phyloP scores from a whole-genome alignment of 1,139 yeast genomes.

The Yarrowia galli region DNA sequence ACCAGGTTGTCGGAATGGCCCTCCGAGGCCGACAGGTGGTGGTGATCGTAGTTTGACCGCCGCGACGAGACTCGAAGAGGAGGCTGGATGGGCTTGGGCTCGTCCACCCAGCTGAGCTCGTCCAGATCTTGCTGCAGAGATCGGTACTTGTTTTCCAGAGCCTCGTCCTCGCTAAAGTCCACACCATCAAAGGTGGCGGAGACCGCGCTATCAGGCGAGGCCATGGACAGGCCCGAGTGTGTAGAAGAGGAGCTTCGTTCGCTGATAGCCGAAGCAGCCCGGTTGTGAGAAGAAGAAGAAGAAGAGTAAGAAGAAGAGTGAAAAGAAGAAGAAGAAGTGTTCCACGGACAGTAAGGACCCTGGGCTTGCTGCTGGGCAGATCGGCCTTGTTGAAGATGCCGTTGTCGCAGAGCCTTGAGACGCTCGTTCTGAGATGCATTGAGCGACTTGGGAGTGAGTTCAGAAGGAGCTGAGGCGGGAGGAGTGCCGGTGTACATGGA shows the following conservation, averaged over 20 bases:
- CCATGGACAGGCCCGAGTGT: conserved; percentile 19
- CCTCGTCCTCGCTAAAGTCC: conserved; percentile 3
- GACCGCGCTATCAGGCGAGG: conserved; percentile 25
- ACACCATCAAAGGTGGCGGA: conserved; percentile 24
- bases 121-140: conserved; percentile 25
- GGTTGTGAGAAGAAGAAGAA: not conserved
- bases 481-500: not conserved
- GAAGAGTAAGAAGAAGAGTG: not conserved
- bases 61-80: not conserved
- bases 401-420: conserved; percentile 27
- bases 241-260: conserved; percentile 11
- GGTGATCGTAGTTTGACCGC: not conserved
- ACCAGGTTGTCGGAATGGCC: conserved; percentile 23
- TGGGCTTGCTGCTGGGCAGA: not conserved
- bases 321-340: not conserved
- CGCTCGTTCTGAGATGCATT: conserved; percentile 37
- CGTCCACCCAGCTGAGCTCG: conserved; percentile 15
- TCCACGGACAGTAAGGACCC: conserved; percentile 7
- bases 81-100: not conserved
- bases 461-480: not conserved
- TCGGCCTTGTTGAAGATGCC: conserved; percentile 5
- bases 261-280: conserved; percentile 19
- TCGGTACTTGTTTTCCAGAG: conserved; percentile 11
- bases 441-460: conserved; percentile 7
- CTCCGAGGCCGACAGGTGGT: conserved; percentile 6